Evolutionary conservation across 2,329 filamentous ascomycete species (phyloP).

Genomic region (Aspergillus uvarum): DNA sequence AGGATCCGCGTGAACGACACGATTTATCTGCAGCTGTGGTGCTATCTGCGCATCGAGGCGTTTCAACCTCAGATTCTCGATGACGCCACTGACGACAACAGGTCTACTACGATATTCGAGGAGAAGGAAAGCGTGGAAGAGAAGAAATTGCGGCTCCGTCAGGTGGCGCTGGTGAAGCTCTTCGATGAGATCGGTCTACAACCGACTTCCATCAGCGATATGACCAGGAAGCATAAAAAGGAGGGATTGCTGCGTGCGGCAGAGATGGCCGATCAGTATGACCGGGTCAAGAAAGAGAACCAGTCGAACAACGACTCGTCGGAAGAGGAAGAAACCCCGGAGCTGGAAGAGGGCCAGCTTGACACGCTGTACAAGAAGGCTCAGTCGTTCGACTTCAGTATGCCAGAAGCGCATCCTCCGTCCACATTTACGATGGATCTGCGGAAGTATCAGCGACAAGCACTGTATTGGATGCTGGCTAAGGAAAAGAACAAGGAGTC

Average conservation of each 20-base stretch:
- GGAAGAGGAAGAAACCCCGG: conserved; percentile 79
- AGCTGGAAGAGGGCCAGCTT: conserved; percentile 92
- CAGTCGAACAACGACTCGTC: conserved; percentile 48
- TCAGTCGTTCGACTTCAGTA: conserved; percentile 93
- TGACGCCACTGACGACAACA: conserved; percentile 60
- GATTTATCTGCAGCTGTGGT: conserved; percentile 83
- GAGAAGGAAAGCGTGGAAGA: conserved; percentile 84
- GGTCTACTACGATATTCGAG: conserved; percentile 73
- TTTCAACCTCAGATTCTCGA: conserved; percentile 65
- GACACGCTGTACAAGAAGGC: conserved; percentile 93
- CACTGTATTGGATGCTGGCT: conserved; percentile 90
- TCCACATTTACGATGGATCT: conserved; percentile 79
- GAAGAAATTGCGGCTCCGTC: conserved; percentile 75
- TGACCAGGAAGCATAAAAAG: conserved; percentile 74
- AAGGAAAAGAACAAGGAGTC: conserved; percentile 82
- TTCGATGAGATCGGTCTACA: conserved; percentile 85
- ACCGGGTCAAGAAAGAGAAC: conserved; percentile 58
- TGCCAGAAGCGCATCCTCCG: conserved; percentile 80
- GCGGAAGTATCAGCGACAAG: conserved; percentile 92
- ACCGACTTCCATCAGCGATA: conserved; percentile 71
- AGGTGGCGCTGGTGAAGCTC: conserved; percentile 82
- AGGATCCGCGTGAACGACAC: conserved; percentile 85
- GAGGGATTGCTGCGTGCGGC: conserved; percentile 82
- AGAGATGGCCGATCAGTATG: conserved; percentile 75
- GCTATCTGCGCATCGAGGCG: conserved; percentile 70